Conservation (phyloP, 2,329 filamentous ascomycete genomes). For the Aspergillus alliaceus region DNA sequence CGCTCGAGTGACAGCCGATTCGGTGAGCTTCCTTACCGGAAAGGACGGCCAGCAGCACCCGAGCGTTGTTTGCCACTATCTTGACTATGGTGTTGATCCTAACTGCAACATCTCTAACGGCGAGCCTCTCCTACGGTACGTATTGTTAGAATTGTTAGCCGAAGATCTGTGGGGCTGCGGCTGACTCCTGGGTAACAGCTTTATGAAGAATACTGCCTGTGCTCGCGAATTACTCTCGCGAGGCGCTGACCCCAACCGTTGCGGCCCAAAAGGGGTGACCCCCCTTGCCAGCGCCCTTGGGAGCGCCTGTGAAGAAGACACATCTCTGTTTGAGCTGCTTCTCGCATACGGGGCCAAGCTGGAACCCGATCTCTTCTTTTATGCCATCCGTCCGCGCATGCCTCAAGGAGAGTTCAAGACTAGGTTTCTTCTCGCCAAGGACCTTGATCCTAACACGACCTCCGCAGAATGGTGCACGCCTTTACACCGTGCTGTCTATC, state of each 20-base stretch:
- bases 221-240: conserved; percentile 7
- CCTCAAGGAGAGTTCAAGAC: conserved; percentile 9
- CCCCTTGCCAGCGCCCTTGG: background rate
- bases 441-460: conserved; percentile 6
- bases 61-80: conserved; percentile 4
- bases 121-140: conserved; percentile 9
- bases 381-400: conserved; percentile 1
- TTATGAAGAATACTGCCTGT: background rate
- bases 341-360: conserved; percentile 9
- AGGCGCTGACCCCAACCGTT: conserved; percentile 10
- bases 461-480: conserved; percentile 8
- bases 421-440: conserved; percentile 10
- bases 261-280: conserved; percentile 3
- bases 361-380: conserved; percentile 8
- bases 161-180: background rate
- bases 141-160: background rate
- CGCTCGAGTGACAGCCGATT: background rate
- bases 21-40: conserved; percentile 4
- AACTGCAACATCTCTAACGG: conserved; percentile 2
- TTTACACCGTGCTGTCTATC: conserved; percentile 7
- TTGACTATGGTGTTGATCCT: conserved; percentile 9
- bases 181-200: background rate
- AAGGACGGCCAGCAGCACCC: conserved; percentile 6
- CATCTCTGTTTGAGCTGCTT: background rate
- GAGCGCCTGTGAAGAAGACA: background rate